Conservation (phyloP, 2,329 filamentous ascomycete genomes). For the Zymoseptoria pseudotritici region DNA sequence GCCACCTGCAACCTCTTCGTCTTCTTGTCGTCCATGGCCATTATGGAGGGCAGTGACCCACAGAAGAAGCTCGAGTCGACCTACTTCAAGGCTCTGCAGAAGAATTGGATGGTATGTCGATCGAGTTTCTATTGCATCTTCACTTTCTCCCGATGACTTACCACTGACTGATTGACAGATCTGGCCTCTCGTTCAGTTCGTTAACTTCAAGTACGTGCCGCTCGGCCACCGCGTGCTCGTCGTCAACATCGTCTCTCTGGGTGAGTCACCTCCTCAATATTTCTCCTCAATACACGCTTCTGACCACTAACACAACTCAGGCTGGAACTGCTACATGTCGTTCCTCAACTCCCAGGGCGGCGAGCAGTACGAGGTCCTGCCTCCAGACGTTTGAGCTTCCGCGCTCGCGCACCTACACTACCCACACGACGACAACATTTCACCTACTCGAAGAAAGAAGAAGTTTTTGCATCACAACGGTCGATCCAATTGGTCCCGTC, state of each 20-base stretch:
- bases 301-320: constrained; percentile 25
- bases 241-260: constrained; percentile 72
- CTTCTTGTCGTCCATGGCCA: constrained; percentile 78
- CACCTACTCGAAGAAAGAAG: background rate
- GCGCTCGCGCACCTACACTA: background rate
- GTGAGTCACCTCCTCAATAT: constrained; percentile 35
- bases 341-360: constrained; percentile 38
- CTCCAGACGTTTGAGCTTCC: background rate
- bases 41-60: constrained; percentile 41
- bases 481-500: background rate
- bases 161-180: background rate
- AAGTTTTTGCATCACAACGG: background rate
- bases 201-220: constrained; percentile 83
- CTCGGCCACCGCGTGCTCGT: constrained; percentile 76
- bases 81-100: constrained; percentile 64
- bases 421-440: background rate
- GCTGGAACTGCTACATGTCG: constrained; percentile 54
- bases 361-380: background rate
- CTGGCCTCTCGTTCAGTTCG: constrained; percentile 77
- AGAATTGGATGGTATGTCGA: constrained; percentile 65
- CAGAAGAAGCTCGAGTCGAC: constrained; percentile 63
- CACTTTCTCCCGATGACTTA: background rate
- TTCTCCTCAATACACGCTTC: background rate
- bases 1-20: constrained; percentile 73
- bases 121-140: background rate